phyloP scores from a whole-genome alignment of 768 basidiomycete genomes.

The Tylopilus balloui region DNA sequence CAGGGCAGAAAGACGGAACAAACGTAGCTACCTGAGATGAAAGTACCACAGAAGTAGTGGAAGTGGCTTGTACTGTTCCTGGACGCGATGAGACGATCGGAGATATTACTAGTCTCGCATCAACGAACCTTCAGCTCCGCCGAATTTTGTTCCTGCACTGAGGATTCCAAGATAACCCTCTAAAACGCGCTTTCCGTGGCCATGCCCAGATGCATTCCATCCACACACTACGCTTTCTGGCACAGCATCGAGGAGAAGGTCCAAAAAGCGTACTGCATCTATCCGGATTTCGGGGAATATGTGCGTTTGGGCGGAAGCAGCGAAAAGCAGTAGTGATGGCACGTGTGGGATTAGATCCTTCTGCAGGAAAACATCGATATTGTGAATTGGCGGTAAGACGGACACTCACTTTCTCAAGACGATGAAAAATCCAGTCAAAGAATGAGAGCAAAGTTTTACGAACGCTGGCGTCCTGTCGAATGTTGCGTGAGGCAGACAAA shows the following conservation, averaged over 20 bases:
- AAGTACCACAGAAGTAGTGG: slow-evolving; percentile 60
- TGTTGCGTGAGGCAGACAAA: background rate
- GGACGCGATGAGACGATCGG: background rate
- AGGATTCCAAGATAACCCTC: slow-evolving; percentile 81
- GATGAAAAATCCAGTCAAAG: slow-evolving; percentile 67
- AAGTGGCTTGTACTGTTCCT: slow-evolving; percentile 43
- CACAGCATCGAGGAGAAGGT: slow-evolving; percentile 65
- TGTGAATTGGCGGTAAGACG: background rate
- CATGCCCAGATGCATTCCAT: slow-evolving; percentile 53
- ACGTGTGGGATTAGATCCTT: slow-evolving; percentile 70
- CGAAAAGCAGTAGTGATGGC: slow-evolving; percentile 73
- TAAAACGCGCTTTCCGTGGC: slow-evolving; percentile 60
- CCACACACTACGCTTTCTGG: slow-evolving; percentile 64
- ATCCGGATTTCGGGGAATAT: slow-evolving; percentile 94
- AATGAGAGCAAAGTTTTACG: slow-evolving; percentile 69
- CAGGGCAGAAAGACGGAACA: background rate
- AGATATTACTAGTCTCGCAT: background rate
- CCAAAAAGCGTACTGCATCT: slow-evolving; percentile 79
- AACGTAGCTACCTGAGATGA: slow-evolving; percentile 48
- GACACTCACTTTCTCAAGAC: slow-evolving; percentile 49
- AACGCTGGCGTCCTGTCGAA: slow-evolving; percentile 67
- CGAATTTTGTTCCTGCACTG: slow-evolving; percentile 60
- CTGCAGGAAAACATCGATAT: slow-evolving; percentile 36
- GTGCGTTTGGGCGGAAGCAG: slow-evolving; percentile 86
- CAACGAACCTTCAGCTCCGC: slow-evolving; percentile 48